Conservation (phyloP, 768 basidiomycete genomes). For the Amylocystis lapponica region DNA sequence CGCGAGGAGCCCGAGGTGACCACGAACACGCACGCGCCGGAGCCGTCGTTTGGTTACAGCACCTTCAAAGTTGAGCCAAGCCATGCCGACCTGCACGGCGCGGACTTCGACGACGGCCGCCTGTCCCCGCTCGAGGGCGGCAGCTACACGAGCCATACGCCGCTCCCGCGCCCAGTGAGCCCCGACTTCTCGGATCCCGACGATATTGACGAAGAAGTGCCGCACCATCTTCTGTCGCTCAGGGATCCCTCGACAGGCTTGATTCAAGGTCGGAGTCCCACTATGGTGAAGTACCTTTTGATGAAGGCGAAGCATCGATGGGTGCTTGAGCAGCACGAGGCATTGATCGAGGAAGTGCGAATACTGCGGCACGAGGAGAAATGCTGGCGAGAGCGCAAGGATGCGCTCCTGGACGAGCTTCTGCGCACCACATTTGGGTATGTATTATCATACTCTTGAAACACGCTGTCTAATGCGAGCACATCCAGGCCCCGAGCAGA, state of each 20-base stretch:
- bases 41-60: constrained; percentile 26
- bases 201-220: constrained; percentile 43
- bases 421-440: constrained; percentile 48
- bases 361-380: constrained; percentile 45
- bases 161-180: constrained; percentile 16
- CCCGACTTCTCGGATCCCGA: constrained; percentile 23
- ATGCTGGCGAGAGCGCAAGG: constrained; percentile 53
- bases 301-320: constrained; percentile 76
- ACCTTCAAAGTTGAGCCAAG: constrained; percentile 58
- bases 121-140: constrained; percentile 25
- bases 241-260: constrained; percentile 53
- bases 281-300: constrained; percentile 66
- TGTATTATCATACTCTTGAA: constrained; percentile 10
- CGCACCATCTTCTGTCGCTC: constrained; percentile 45
- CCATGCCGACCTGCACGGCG: constrained; percentile 3
- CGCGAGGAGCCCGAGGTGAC: constrained; percentile 32
- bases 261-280: constrained; percentile 64
- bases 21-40: constrained; percentile 10
- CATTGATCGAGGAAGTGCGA: constrained; percentile 60
- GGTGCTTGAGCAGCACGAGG: constrained; percentile 60
- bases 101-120: constrained; percentile 35
- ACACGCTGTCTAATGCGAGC: neutral
- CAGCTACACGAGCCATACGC: constrained; percentile 22
- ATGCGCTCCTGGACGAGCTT: constrained; percentile 50
- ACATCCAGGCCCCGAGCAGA: constrained; percentile 15